Conservation (phyloP, 2,329 filamentous ascomycete species). For the Aspergillus sp. region DNA sequence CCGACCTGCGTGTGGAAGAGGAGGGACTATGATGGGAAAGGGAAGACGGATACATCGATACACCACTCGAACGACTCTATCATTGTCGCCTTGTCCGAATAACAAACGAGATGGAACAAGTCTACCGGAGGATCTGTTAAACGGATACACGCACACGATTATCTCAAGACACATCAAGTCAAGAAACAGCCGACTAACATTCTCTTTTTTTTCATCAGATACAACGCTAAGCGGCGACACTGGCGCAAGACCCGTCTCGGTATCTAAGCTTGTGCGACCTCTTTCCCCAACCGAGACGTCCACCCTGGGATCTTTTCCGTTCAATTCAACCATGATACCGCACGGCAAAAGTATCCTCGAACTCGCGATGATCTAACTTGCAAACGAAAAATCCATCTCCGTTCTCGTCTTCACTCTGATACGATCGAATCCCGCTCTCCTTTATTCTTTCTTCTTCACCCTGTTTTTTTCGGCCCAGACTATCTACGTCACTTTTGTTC, state of each 20-base stretch:
- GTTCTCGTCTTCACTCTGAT: constrained; percentile 16
- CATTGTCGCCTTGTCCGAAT: not conserved
- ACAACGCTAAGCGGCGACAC: constrained; percentile 99
- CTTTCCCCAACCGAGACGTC: constrained; percentile 33
- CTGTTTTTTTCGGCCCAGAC: not conserved
- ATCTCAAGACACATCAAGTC: not conserved
- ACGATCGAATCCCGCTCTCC: constrained; percentile 8
- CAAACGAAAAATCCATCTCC: constrained; percentile 10
- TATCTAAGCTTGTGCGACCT: constrained; percentile 68
- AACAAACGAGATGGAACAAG: not conserved
- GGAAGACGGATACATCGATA: not conserved
- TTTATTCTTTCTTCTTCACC: not conserved
- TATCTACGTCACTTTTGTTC: not conserved
- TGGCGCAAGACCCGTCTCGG: constrained; percentile 99
- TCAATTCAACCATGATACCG: constrained; percentile 30
- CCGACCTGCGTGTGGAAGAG: not conserved
- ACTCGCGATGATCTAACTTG: constrained; percentile 18
- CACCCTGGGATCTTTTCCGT: constrained; percentile 25
- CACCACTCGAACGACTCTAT: not conserved
- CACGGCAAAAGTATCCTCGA: constrained; percentile 10
- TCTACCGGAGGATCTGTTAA: not conserved
- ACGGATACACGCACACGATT: not conserved
- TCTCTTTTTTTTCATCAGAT: constrained; percentile 59
- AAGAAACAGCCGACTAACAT: constrained; percentile 13
- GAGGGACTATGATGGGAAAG: not conserved